A percentile compares a stretch with the other conserved stretches of the same genome.
These are phyloP conservation scores for Dactylonectria macrodidyma DNA, from an alignment of 2,329 filamentous ascomycete species.

Conservation along the genomic window DNA sequence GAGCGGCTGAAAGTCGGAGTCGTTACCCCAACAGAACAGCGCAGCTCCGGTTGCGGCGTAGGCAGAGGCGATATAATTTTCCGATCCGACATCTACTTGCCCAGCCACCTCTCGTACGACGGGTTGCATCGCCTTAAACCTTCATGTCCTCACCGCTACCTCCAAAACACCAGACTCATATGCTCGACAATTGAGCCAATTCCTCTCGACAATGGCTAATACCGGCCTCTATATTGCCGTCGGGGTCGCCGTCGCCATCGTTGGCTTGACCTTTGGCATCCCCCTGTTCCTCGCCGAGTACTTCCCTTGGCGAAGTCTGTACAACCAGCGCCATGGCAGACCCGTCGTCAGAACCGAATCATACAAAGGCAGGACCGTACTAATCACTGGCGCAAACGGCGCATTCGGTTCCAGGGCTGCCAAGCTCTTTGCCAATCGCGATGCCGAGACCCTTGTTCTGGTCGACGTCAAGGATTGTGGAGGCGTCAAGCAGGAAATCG, in stretches of 20 bases:
- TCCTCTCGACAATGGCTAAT: constrained; percentile 34
- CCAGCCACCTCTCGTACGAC: constrained; percentile 40
- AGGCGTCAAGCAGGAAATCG: constrained; percentile 52
- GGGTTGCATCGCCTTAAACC: constrained; percentile 18
- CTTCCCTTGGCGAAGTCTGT: constrained; percentile 53
- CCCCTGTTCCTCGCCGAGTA: constrained; percentile 53
- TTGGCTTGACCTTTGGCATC: constrained; percentile 47
- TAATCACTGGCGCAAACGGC: constrained; percentile 55
- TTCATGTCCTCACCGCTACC: constrained; percentile 15
- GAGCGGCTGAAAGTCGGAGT: no score
- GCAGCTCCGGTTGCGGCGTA: not conserved
- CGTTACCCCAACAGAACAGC: no score
- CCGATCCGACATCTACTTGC: constrained; percentile 34
- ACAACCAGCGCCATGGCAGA: constrained; percentile 51
- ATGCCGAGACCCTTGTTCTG: constrained; percentile 53
- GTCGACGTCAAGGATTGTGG: constrained; percentile 54
- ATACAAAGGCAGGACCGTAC: constrained; percentile 53
- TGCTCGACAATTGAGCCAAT: not conserved
- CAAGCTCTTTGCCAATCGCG: constrained; percentile 53
- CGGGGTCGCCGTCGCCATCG: constrained; percentile 35
- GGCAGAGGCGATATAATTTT: constrained; percentile 37
- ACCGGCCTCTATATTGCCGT: constrained; percentile 26
- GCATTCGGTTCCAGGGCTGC: constrained; percentile 55
- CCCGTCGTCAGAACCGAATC: constrained; percentile 54
- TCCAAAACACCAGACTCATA: constrained; percentile 15